Conservation (phyloP, 1,284 basidiomycete genomes). For the Tylopilus sp. region DNA sequence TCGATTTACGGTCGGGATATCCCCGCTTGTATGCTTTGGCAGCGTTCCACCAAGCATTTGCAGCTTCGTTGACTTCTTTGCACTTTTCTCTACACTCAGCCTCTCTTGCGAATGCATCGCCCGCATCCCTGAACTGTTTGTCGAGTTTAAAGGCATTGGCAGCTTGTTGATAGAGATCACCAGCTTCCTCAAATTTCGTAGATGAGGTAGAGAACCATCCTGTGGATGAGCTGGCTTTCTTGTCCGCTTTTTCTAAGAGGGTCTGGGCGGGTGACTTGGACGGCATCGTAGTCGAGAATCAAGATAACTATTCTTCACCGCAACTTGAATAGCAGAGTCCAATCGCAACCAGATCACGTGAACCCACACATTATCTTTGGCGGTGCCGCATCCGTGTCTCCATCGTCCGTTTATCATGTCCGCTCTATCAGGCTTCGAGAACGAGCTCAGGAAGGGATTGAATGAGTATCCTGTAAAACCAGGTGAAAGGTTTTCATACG, state of each 20-base stretch:
- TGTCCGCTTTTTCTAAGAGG: slow-evolving; percentile 84
- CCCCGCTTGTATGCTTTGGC: slow-evolving; percentile 91
- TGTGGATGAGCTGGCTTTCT: slow-evolving; percentile 79
- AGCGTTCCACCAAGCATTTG: slow-evolving; percentile 96
- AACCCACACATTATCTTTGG: not conserved
- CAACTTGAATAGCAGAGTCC: not conserved
- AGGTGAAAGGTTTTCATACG: slow-evolving; percentile 75
- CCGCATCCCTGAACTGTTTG: slow-evolving; percentile 86
- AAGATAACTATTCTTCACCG: no score
- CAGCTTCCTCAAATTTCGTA: slow-evolving; percentile 88
- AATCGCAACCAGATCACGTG: slow-evolving; percentile 23
- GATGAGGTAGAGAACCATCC: slow-evolving; percentile 84
- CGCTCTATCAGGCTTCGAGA: slow-evolving; percentile 31
- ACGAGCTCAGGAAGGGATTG: slow-evolving; percentile 43
- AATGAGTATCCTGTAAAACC: slow-evolving; percentile 64
- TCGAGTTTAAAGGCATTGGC: slow-evolving; percentile 96
- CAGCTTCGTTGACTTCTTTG: slow-evolving; percentile 87
- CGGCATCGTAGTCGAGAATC: slow-evolving; percentile 38
- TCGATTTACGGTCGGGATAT: slow-evolving; percentile 65
- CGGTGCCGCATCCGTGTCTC: not conserved
- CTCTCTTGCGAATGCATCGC: slow-evolving; percentile 84
- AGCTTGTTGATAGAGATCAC: slow-evolving; percentile 91
- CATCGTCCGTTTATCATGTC: slow-evolving; percentile 36
- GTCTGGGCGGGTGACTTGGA: slow-evolving; percentile 49
- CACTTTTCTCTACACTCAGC: slow-evolving; percentile 88